Evolutionary conservation across 2,329 filamentous ascomycete species (phyloP).

Genomic region (Venturia asperata): DNA sequence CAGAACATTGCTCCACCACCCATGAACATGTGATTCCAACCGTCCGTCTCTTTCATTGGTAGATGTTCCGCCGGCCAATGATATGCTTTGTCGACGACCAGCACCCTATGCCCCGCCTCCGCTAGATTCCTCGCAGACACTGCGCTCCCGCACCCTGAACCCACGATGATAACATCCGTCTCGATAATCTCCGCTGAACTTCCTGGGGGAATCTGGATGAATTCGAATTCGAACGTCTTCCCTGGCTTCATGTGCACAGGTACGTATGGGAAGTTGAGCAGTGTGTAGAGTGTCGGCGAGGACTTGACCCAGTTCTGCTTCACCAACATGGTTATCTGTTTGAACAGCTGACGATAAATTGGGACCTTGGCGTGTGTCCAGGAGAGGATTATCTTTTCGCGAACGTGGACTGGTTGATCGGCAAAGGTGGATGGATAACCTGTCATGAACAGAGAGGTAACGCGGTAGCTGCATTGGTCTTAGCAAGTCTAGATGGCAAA

Average conservation of each 20-base stretch:
- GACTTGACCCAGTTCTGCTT: conserved; percentile 51
- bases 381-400: conserved; percentile 54
- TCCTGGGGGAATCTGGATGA: conserved; percentile 53
- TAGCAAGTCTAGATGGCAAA: not conserved
- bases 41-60: conserved; percentile 63
- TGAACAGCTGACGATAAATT: conserved; percentile 49
- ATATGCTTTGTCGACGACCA: conserved; percentile 78
- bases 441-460: conserved; percentile 59
- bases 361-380: conserved; percentile 56
- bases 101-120: conserved; percentile 64
- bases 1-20: conserved; percentile 54
- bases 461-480: conserved; percentile 45
- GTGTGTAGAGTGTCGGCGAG: conserved; percentile 46
- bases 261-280: conserved; percentile 53
- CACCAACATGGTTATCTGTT: conserved; percentile 48
- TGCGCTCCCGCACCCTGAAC: conserved; percentile 78
- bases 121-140: conserved; percentile 76
- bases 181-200: conserved; percentile 54
- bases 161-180: conserved; percentile 77
- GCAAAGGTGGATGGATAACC: conserved; percentile 58
- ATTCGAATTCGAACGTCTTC: conserved; percentile 50
- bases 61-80: conserved; percentile 65
- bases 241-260: conserved; percentile 49
- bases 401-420: conserved; percentile 52
- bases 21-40: conserved; percentile 59